These are phyloP conservation scores for Colletotrichum aenigma DNA, from an alignment of 2,329 filamentous ascomycete genomes.

Conservation along the genomic window DNA sequence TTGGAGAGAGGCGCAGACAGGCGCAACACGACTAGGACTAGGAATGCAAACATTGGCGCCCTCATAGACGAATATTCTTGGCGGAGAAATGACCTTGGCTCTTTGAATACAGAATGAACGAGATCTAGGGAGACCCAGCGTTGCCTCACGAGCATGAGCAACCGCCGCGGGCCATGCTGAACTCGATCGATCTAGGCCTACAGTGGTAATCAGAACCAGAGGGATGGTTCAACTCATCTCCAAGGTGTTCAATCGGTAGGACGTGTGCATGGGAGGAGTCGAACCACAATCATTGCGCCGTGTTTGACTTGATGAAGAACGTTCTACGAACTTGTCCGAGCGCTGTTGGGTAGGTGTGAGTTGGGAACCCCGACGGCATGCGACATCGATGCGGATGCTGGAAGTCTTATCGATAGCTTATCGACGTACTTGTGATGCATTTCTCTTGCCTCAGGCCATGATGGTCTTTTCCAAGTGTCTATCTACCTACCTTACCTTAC, in stretches of 20 bases:
- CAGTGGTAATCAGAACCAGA: not conserved
- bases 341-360: not conserved
- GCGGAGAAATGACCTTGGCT: not conserved
- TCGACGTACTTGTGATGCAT: not conserved
- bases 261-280: not conserved
- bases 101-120: not conserved
- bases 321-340: not conserved
- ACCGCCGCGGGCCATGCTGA: not conserved
- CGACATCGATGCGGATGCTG: not conserved
- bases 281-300: not conserved
- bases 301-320: not conserved
- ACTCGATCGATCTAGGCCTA: not conserved
- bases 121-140: not conserved
- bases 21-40: not conserved
- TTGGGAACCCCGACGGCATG: not conserved
- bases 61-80: not conserved
- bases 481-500: not conserved
- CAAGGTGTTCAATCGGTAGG: not conserved
- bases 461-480: not conserved
- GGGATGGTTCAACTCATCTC: not conserved
- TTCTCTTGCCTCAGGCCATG: constrained; percentile 11
- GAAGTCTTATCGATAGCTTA: constrained; percentile 17
- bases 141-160: not conserved
- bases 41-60: not conserved
- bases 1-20: not conserved